These are phyloP conservation scores for Pleurotus ostreatus DNA, from an alignment of 768 basidiomycete genomes.

Conservation along the genomic window DNA sequence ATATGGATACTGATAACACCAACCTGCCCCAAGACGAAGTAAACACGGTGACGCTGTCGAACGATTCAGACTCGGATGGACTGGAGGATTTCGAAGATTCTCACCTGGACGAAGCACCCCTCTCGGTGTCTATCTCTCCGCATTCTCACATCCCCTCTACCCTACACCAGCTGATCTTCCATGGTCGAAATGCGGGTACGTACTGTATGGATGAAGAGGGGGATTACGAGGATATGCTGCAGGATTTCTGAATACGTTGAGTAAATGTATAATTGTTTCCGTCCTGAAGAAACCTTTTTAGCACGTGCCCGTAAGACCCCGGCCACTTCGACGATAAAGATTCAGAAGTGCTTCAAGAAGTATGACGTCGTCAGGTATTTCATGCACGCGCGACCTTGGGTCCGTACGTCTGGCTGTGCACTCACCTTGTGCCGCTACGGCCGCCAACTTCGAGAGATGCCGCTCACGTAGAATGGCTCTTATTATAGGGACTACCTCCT, in stretches of 20 bases:
- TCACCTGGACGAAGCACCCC: not conserved
- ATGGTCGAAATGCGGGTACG: conserved; percentile 1
- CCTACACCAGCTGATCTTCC: conserved; percentile 2
- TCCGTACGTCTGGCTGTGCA: too few species aligned
- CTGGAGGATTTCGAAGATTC: conserved; percentile 12
- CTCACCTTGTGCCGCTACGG: too few species aligned
- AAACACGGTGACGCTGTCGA: conserved; percentile 13
- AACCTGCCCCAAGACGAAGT: conserved; percentile 7
- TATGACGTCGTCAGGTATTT: too few species aligned
- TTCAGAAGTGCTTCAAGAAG: too few species aligned
- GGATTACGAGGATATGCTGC: not conserved
- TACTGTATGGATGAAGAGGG: not conserved
- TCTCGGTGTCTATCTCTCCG: not conserved
- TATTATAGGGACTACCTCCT: too few species aligned
- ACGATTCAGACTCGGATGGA: conserved; percentile 9
- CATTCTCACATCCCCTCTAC: not conserved
- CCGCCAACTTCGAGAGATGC: too few species aligned
- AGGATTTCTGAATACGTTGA: not conserved
- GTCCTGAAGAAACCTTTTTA: too few species aligned
- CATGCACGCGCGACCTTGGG: too few species aligned
- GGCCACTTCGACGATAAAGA: too few species aligned
- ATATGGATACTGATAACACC: not conserved
- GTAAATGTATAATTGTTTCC: not conserved
- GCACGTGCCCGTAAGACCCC: too few species aligned
- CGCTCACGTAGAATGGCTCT: too few species aligned